Conservation (phyloP, 2,329 filamentous ascomycete species). For the Arthrinium puccinioides region DNA sequence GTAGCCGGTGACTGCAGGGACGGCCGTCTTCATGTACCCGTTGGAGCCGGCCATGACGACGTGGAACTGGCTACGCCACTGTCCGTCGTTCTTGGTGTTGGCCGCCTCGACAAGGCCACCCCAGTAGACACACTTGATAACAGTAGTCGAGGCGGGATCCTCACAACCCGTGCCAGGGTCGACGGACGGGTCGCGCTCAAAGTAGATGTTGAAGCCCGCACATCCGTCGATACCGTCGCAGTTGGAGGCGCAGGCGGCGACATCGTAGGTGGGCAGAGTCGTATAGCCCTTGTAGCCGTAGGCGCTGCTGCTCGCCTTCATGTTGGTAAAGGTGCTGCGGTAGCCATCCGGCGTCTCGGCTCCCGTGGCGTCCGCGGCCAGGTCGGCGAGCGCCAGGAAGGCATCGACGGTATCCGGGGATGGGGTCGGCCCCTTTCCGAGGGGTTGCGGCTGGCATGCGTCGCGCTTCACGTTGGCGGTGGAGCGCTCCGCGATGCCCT, state of each 20-base stretch:
- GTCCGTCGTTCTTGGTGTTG: slow-evolving; percentile 6
- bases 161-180: slow-evolving; percentile 2
- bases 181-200: slow-evolving; percentile 8
- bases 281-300: slow-evolving; percentile 7
- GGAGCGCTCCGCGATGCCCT: slow-evolving; percentile 4
- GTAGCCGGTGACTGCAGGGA: background rate
- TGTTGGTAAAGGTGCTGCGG: slow-evolving; percentile 20
- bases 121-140: slow-evolving; percentile 11
- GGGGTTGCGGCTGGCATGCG: slow-evolving; percentile 13
- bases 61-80: slow-evolving; percentile 3
- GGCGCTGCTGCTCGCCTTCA: slow-evolving; percentile 8
- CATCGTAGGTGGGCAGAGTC: slow-evolving; percentile 3
- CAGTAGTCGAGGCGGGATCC: slow-evolving; percentile 4
- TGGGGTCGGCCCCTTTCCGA: slow-evolving; percentile 21
- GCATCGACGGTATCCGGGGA: slow-evolving; percentile 22
- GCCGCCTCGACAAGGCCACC: background rate
- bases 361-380: slow-evolving; percentile 11
- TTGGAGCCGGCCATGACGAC: slow-evolving; percentile 9
- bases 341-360: slow-evolving; percentile 25
- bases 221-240: slow-evolving; percentile 5
- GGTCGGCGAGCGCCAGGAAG: slow-evolving; percentile 17
- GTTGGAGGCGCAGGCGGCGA: background rate
- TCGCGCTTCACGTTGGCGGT: background rate
- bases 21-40: slow-evolving; percentile 4
- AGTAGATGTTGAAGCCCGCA: slow-evolving; percentile 9